Conservation (phyloP, 1,139 yeast genomes). For the Suhomyces bolitotheri region DNA sequence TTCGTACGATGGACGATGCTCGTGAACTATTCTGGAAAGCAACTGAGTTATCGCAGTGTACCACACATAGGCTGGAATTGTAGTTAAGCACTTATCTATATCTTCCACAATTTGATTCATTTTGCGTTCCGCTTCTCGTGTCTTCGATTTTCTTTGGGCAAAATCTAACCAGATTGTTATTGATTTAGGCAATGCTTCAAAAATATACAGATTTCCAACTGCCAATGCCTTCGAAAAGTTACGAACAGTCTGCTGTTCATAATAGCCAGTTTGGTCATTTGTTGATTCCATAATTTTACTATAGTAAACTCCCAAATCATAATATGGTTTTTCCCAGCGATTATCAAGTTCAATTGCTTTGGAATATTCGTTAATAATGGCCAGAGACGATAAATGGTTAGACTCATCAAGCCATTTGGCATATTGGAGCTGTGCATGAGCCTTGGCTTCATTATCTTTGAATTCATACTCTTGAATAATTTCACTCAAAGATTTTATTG, state of each 20-base stretch:
- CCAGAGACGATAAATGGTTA: slow-evolving; percentile 77
- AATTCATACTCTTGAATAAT: slow-evolving; percentile 27
- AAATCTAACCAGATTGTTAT: slow-evolving; percentile 92
- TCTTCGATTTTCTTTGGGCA: slow-evolving; percentile 41
- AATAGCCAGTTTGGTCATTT: slow-evolving; percentile 54
- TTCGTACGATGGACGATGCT: slow-evolving; percentile 55
- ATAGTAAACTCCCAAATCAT: slow-evolving; percentile 76
- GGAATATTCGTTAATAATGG: slow-evolving; percentile 68
- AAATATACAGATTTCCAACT: slow-evolving; percentile 66
- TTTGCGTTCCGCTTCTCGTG: slow-evolving; percentile 39
- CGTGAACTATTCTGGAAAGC: slow-evolving; percentile 73
- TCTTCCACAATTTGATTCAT: slow-evolving; percentile 53
- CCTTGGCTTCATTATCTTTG: slow-evolving; percentile 24
- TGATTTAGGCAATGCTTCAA: slow-evolving; percentile 86
- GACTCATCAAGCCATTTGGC: slow-evolving; percentile 90
- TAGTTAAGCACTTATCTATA: slow-evolving; percentile 46
- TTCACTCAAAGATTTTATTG: slow-evolving; percentile 64
- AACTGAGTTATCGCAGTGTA: slow-evolving; percentile 86
- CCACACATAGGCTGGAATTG: slow-evolving; percentile 68
- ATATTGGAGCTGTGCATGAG: slow-evolving; percentile 68
- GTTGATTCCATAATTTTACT: slow-evolving; percentile 71
- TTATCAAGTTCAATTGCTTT: slow-evolving; percentile 58
- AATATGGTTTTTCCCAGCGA: slow-evolving; percentile 78
- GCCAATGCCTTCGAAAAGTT: slow-evolving; percentile 68
- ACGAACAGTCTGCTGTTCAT: slow-evolving; percentile 64